These are phyloP conservation scores for Phytophthora rubi DNA, from an alignment of 352 stramenopile species.

Conservation along the genomic window DNA sequence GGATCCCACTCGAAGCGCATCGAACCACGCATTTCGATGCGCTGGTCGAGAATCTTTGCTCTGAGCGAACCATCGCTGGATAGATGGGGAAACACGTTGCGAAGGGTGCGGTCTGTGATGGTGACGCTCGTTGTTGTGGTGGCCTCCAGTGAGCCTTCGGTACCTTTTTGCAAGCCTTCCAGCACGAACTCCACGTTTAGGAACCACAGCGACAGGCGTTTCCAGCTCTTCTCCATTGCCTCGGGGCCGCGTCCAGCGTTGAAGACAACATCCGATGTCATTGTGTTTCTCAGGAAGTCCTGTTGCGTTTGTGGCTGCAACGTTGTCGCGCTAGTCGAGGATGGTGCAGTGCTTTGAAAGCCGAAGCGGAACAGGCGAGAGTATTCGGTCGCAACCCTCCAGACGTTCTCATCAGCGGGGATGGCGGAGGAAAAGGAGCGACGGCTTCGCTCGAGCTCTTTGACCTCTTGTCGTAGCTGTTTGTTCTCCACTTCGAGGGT, in stretches of 20 bases:
- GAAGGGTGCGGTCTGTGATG: neutral
- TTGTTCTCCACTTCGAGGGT: neutral
- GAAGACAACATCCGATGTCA: neutral
- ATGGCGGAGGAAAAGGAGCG: neutral
- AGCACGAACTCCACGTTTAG: neutral
- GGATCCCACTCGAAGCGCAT: neutral
- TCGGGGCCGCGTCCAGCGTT: neutral
- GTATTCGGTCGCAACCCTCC: slow-evolving; percentile 12
- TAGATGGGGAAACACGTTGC: neutral
- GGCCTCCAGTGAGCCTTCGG: neutral
- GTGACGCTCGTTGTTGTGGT: neutral
- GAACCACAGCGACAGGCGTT: neutral
- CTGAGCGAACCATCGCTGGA: neutral
- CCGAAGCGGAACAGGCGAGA: slow-evolving; percentile 22
- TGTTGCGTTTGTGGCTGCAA: neutral
- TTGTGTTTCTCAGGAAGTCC: neutral
- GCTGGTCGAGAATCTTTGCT: neutral
- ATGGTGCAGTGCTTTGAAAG: neutral
- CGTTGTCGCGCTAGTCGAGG: neutral
- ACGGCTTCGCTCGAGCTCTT: slow-evolving; percentile 8
- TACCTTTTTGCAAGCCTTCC: neutral
- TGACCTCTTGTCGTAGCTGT: neutral
- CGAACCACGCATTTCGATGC: neutral
- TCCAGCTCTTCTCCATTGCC: neutral
- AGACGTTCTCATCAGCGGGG: slow-evolving; percentile 11